Evolutionary conservation across 148 eudicot genomes (phyloP), one percentile per base, ranked within the genome.

Genomic region (Fagopyrum esculentum): DNA sequence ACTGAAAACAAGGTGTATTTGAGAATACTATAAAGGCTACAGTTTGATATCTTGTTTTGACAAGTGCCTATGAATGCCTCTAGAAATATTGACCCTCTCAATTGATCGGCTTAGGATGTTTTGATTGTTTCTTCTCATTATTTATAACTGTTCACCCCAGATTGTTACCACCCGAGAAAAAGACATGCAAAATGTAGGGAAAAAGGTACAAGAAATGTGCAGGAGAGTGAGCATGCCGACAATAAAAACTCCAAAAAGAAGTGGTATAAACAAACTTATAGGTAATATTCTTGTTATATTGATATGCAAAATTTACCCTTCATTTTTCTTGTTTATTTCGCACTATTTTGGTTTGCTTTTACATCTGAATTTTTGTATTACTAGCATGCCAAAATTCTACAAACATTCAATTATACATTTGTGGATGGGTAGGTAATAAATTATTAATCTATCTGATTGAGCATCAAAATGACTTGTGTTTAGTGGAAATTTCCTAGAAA

Each of bases 111-210:
- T 82, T 87, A 95, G 98, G 86, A 82, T 82, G 97, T 88, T 78
- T 78, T 95, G 77, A 77, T 80, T 81, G 90, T 78, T 92, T 76
- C 88, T 95, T 72, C 84, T 95, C 73, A 80, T 92, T 45, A 88
- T 90, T 29, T 95, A 95, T 83, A 95, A 87, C 86, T 95, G 89
- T 76, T 89, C 85, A 19, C 97, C 90, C 76, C 99, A 90, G 83
- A 82, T 95, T 75, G 79, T 95, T 52, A 81, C 89, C 29, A 81
- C 77, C 45, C 92, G 97, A 17, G 92, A 75, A 78, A 92, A 73
- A 90, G 97, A 73, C 85, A 81, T 22, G 96, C 97, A 66, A 95
- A 87, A 85, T 80, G 84, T 54, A 84, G 99, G 78, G 96, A 92
- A 81, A 87, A 87, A 77, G 99, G 97, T 35, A 89, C 83, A 43